A percentile compares a stretch with the other conserved stretches of the same genome.
Conservation (phyloP, 148 eudicot genomes). For the Persicaria maculosa region DNA sequence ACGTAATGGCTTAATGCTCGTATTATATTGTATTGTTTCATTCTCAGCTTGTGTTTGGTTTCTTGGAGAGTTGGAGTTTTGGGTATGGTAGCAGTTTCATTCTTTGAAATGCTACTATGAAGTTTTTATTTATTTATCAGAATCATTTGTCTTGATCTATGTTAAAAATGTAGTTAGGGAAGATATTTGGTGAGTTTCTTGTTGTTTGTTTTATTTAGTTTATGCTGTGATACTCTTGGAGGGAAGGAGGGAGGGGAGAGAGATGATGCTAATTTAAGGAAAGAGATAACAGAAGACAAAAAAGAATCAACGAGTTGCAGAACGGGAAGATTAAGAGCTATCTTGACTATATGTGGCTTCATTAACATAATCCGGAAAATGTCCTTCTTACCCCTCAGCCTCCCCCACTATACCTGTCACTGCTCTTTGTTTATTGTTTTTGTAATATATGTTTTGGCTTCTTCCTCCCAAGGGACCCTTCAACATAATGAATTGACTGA, state of each 20-base stretch:
- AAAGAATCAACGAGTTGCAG: not conserved
- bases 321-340: constrained; percentile 7
- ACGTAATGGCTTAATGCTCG: not conserved
- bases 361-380: not conserved
- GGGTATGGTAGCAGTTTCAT: not conserved
- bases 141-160: not conserved
- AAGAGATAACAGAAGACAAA: not conserved
- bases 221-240: not conserved
- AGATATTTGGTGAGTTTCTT: not conserved
- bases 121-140: not conserved
- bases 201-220: not conserved
- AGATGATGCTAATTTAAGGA: not conserved
- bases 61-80: not conserved
- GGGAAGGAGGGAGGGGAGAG: not conserved
- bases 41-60: not conserved
- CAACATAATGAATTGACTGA: not conserved
- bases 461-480: constrained; percentile 7
- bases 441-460: constrained; percentile 5
- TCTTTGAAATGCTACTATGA: not conserved
- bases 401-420: not conserved
- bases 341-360: not conserved
- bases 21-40: not conserved
- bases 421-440: constrained; percentile 1
- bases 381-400: not conserved
- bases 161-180: not conserved